A percentile compares a stretch with the other conserved stretches of the same genome.
phyloP scores from a whole-genome alignment of 225 moss, liverwort and hornwort species.

The Bryoerythrophyllum caledonicum region DNA sequence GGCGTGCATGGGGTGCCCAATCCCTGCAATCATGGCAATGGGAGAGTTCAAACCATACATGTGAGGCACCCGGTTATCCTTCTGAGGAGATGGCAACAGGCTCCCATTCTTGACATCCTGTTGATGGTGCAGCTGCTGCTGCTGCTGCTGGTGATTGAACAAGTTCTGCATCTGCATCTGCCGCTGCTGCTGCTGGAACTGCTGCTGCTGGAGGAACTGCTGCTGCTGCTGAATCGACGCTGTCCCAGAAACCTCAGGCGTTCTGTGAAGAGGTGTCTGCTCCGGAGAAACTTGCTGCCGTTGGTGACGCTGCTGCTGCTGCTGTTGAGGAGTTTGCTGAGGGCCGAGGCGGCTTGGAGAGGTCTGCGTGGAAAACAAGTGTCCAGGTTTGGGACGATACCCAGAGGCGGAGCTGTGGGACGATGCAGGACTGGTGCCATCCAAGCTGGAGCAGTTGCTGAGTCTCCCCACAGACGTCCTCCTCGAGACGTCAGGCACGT shows the following conservation, averaged over 20 bases:
- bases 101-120: slow-evolving; percentile 37
- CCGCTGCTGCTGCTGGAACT: slow-evolving; percentile 46
- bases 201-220: slow-evolving; percentile 45
- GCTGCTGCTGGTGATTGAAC: slow-evolving; percentile 30
- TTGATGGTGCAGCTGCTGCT: slow-evolving; percentile 25
- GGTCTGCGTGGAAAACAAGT: slow-evolving; percentile 42
- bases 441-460: slow-evolving; percentile 46
- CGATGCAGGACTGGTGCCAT: slow-evolving; percentile 47
- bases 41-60: slow-evolving; percentile 20
- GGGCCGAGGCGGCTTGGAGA: slow-evolving; percentile 62
- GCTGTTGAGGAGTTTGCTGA: slow-evolving; percentile 26
- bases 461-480: slow-evolving; percentile 48
- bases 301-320: slow-evolving; percentile 48
- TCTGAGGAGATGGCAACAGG: slow-evolving; percentile 42
- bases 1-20: slow-evolving; percentile 36
- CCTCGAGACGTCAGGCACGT: slow-evolving; percentile 38
- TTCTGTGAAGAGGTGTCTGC: slow-evolving; percentile 39
- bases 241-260: slow-evolving; percentile 40
- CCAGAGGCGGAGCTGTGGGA: slow-evolving; percentile 51
- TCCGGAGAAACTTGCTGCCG: slow-evolving; percentile 43
- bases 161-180: slow-evolving; percentile 40
- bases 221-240: slow-evolving; percentile 45
- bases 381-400: slow-evolving; percentile 43
- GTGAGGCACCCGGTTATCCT: slow-evolving; percentile 35
- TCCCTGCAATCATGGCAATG: slow-evolving; percentile 45